phyloP scores from a whole-genome alignment of 1,284 basidiomycete species.

The Microstroma glucosiphilum region DNA sequence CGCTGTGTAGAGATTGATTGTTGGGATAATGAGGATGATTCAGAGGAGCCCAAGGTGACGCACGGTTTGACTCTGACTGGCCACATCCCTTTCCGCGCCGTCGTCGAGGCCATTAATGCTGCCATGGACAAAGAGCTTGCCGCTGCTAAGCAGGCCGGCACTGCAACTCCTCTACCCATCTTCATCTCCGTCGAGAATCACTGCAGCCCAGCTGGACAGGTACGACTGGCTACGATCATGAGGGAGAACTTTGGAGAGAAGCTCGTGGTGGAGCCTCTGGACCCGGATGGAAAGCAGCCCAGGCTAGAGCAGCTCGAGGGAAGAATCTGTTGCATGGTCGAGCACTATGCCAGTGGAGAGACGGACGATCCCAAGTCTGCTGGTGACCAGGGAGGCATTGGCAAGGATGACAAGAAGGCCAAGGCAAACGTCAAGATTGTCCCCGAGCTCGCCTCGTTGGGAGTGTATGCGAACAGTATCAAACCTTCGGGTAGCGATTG shows the following conservation, averaged over 20 bases:
- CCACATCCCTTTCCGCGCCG: slow-evolving; percentile 20
- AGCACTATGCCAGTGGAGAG: slow-evolving; percentile 21
- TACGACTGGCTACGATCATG: slow-evolving; percentile 60
- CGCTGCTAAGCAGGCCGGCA: slow-evolving; percentile 9
- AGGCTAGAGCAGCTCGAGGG: slow-evolving; percentile 58
- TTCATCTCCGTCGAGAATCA: slow-evolving; percentile 64
- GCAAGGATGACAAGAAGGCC: slow-evolving; percentile 10
- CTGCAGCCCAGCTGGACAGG: slow-evolving; percentile 57
- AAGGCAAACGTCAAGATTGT: slow-evolving; percentile 27
- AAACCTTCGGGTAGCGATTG: slow-evolving; percentile 37
- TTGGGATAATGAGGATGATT: slow-evolving; percentile 56
- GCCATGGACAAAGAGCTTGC: slow-evolving; percentile 21
- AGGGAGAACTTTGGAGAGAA: slow-evolving; percentile 59
- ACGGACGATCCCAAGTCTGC: slow-evolving; percentile 7
- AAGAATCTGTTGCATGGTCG: slow-evolving; percentile 61
- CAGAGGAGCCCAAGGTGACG: slow-evolving; percentile 59
- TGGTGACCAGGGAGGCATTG: slow-evolving; percentile 8
- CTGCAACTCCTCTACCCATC: slow-evolving; percentile 52
- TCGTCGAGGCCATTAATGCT: slow-evolving; percentile 16
- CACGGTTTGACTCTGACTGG: slow-evolving; percentile 50
- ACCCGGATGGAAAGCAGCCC: slow-evolving; percentile 47
- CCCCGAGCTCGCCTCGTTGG: slow-evolving; percentile 35
- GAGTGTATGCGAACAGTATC: slow-evolving; percentile 41
- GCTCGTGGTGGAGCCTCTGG: slow-evolving; percentile 51
- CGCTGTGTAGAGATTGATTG: slow-evolving; percentile 67